Evolutionary conservation across 2,329 filamentous ascomycete genomes (phyloP), one percentile per base, ranked within the genome.

Genomic region (Fusarium sp.): DNA sequence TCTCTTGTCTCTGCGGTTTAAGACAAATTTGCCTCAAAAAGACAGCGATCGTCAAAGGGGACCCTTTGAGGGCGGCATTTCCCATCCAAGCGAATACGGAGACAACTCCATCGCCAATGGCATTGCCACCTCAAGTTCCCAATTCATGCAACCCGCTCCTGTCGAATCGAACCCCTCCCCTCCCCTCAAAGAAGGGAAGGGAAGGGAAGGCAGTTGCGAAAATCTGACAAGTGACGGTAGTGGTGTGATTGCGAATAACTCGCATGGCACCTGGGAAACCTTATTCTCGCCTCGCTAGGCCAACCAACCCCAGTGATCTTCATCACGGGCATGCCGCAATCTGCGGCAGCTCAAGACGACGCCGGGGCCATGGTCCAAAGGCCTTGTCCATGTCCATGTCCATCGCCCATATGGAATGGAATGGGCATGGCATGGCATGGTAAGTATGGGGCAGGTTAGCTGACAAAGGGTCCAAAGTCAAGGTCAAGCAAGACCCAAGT

Each of bases 151-250:
- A 27, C 27, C 42, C 8, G 10, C 20, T 11, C 42, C 20, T 16
- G 13, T 27, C 8, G 45, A 27, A 42, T 14, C 29, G 29, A 31
- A 22, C 42, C 63, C 67, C 56, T 61, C 25, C 63, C 67, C 56
- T 61, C 25, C 25, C 20, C 13, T 47, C 20, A 42, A 25, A 20
- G 20, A 25, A 65, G 35, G 35, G 35, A 36, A 36, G 35, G 36
- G 16, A 33, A 33, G 31, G 31, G 31, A 38, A 52, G 27, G 11
- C 52, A 47, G 52, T 56, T 31, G 33, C 25, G 56, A 68, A 57
- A 56, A 71, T 63, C 22, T 72, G 71, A 72, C 13, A 74, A 72
- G 54, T 73, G 72, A 69, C 20, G 65, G 50, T 10, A n/a, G 35
- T 25, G 69, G 29, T 31, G 47, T 52, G 57, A 40, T 59, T 45